A percentile compares a stretch with the other conserved stretches of the same genome.
Evolutionary conservation across 257 asterid genomes (phyloP).

Genomic region (Rauvolfia tetraphylla): DNA sequence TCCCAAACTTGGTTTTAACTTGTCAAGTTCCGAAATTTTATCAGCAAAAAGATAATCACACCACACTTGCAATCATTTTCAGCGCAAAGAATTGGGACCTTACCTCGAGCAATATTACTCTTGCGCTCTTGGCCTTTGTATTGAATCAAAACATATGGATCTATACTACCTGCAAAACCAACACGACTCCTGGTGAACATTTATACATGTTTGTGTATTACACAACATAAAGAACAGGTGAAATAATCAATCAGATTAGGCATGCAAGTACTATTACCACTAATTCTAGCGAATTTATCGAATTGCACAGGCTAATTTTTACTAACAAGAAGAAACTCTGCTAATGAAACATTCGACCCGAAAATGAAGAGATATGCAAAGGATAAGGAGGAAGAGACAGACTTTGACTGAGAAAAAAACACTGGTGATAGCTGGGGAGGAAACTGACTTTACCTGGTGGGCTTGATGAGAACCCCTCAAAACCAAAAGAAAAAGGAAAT

Average conservation of each 20-base stretch:
- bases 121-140: constrained; percentile 36
- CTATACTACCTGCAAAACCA: constrained; percentile 28
- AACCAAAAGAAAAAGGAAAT: not conserved
- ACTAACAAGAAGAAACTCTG: not conserved
- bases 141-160: constrained; percentile 37
- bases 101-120: constrained; percentile 32
- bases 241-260: not conserved
- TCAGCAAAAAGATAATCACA: not conserved
- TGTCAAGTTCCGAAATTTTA: too few relatives aligned
- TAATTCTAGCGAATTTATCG: not conserved
- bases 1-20: not conserved
- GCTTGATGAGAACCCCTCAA: too few relatives aligned
- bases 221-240: not conserved
- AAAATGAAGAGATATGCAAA: not conserved
- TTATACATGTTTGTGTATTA: too few relatives aligned
- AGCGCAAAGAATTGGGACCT: not conserved
- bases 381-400: not conserved
- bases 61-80: too few relatives aligned
- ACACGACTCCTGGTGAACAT: not conserved
- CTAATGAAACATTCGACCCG: not conserved
- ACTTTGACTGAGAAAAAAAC: not conserved
- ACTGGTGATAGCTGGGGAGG: not conserved
- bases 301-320: not conserved
- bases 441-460: too few relatives aligned
- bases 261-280: not conserved